phyloP scores from a whole-genome alignment of 169 alveolate species.

The Cytauxzoon felis region DNA sequence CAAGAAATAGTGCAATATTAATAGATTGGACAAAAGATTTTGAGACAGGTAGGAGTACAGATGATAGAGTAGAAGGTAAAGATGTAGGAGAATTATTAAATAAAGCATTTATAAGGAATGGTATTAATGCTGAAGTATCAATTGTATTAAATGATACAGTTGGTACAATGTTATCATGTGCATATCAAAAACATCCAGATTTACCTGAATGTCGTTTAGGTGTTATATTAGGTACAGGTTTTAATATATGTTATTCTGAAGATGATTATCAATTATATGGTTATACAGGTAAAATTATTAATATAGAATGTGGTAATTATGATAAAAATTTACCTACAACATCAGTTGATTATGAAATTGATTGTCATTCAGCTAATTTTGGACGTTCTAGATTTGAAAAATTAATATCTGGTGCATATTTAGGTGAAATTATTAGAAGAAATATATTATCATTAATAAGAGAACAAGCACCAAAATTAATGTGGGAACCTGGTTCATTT shows the following conservation, averaged over 20 bases:
- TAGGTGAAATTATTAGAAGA: slow-evolving; percentile 84
- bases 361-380: slow-evolving; percentile 76
- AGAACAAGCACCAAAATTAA: slow-evolving; percentile 74
- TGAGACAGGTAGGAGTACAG: slow-evolving; percentile 86
- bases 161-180: slow-evolving; percentile 86
- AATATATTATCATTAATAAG: slow-evolving; percentile 68
- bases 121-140: slow-evolving; percentile 73
- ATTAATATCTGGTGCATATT: slow-evolving; percentile 83
- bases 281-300: slow-evolving; percentile 78
- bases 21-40: slow-evolving; percentile 88
- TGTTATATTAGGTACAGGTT: slow-evolving; percentile 85
- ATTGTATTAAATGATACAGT: slow-evolving; percentile 85
- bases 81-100: slow-evolving; percentile 81
- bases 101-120: slow-evolving; percentile 76
- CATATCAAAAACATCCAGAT: slow-evolving; percentile 74
- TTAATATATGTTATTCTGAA: slow-evolving; percentile 83
- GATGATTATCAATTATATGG: slow-evolving; percentile 78
- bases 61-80: slow-evolving; percentile 86
- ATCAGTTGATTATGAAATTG: slow-evolving; percentile 77
- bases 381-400: slow-evolving; percentile 84
- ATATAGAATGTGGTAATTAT: slow-evolving; percentile 85
- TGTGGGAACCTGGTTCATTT: slow-evolving; percentile 71
- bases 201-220: slow-evolving; percentile 80
- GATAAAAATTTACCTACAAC: slow-evolving; percentile 80
- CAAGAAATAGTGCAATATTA: slow-evolving; percentile 68